These are phyloP conservation scores for Rostrohypoxylon terebratum DNA, from an alignment of 495 filamentous ascomycete genomes.

Conservation along the genomic window DNA sequence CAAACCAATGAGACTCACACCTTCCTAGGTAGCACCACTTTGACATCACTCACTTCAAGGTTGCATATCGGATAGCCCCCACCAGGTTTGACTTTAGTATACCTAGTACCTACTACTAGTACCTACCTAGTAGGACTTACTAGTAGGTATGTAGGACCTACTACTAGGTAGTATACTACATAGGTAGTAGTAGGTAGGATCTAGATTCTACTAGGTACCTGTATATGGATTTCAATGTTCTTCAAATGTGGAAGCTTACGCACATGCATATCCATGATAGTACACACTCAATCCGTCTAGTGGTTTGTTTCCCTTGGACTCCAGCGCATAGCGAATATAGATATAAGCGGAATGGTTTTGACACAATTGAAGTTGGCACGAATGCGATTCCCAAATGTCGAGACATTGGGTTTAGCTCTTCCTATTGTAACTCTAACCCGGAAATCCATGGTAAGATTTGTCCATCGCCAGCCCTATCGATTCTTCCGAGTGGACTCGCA, in stretches of 20 bases:
- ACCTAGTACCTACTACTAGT: no score
- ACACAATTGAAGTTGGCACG: neutral
- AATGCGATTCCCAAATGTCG: neutral
- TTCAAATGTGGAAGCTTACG: no score
- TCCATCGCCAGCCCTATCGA: neutral
- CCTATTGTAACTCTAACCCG: neutral
- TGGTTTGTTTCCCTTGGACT: neutral
- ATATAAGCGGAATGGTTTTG: neutral
- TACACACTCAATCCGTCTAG: neutral
- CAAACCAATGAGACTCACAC: neutral
- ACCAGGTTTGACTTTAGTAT: no score
- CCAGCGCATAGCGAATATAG: neutral
- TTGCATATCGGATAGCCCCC: no score
- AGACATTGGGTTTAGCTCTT: neutral
- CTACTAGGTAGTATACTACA: no score
- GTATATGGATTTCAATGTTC: no score
- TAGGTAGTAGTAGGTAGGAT: no score
- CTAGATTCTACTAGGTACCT: no score
- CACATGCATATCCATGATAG: neutral
- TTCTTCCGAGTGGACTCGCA: neutral
- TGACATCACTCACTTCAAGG: conserved; percentile 4
- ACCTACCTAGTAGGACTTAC: no score
- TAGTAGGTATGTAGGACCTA: no score
- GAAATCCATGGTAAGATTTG: no score
- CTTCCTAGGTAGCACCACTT: neutral